These are phyloP conservation scores for Beauveria australis DNA, from an alignment of 2,329 filamentous ascomycete genomes.

Conservation along the genomic window DNA sequence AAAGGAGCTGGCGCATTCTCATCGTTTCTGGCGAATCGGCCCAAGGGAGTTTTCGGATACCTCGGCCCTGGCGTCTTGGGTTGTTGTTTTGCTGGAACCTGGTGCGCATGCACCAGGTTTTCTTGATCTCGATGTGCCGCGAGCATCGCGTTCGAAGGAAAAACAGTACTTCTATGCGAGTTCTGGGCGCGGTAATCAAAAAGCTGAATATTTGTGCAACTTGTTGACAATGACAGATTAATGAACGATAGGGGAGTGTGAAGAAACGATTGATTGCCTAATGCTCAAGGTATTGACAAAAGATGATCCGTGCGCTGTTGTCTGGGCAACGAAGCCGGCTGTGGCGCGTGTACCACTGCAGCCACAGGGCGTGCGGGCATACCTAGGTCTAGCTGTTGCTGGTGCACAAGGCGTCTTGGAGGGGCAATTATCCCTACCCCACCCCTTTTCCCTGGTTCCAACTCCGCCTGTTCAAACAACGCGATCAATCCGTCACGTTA, in stretches of 20 bases:
- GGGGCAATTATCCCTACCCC: slow-evolving; percentile 13
- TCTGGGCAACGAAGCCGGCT: slow-evolving; percentile 4
- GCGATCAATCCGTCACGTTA: slow-evolving; percentile 7
- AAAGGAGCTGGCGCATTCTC: slow-evolving; percentile 59
- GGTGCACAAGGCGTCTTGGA: slow-evolving; percentile 7
- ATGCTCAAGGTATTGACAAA: background rate
- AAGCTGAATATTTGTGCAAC: background rate
- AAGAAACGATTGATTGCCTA: background rate
- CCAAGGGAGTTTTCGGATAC: slow-evolving; percentile 76
- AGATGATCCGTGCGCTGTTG: slow-evolving; percentile 10
- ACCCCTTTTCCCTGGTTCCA: slow-evolving; percentile 13
- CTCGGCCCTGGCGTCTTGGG: slow-evolving; percentile 74
- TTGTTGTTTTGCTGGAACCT: slow-evolving; percentile 65
- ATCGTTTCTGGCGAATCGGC: slow-evolving; percentile 62
- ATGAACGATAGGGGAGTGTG: background rate
- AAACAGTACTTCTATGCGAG: no score
- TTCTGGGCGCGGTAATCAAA: background rate
- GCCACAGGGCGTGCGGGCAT: background rate
- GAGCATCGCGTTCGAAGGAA: slow-evolving; percentile 46
- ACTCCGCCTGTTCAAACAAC: slow-evolving; percentile 12
- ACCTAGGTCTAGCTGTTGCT: background rate
- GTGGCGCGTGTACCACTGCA: slow-evolving; percentile 7
- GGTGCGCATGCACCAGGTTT: slow-evolving; percentile 71
- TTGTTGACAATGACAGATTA: background rate
- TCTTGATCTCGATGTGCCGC: slow-evolving; percentile 78